phyloP scores from a whole-genome alignment of 192 early-diverging fungal genomes.

The Irineochytrium annulatum region DNA sequence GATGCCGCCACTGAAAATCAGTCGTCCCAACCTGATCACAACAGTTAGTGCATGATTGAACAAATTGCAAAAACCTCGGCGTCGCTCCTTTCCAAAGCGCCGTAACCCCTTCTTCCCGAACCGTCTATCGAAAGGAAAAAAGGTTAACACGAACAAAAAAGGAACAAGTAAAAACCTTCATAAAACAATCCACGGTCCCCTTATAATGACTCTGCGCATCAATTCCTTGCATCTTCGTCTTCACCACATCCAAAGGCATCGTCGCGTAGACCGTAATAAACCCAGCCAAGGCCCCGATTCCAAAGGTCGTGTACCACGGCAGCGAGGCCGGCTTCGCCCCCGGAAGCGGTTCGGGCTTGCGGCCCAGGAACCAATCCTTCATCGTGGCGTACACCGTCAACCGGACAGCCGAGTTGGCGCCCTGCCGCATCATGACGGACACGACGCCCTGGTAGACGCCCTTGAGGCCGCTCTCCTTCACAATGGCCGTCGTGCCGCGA shows the following conservation, averaged over 20 bases:
- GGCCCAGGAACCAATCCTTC: conserved; percentile 48
- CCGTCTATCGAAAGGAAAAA: no score
- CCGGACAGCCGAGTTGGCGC: conserved; percentile 91
- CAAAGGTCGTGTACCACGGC: conserved; percentile 51
- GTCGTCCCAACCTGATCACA: neutral
- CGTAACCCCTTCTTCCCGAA: conserved; percentile 68
- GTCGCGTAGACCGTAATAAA: conserved; percentile 92
- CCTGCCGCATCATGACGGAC: conserved; percentile 91
- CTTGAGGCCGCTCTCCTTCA: conserved; percentile 66
- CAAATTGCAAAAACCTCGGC: conserved; percentile 47
- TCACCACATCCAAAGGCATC: conserved; percentile 96
- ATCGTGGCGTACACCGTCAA: conserved; percentile 81
- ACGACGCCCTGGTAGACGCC: conserved; percentile 89
- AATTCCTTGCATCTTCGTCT: conserved; percentile 92
- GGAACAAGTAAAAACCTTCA: no score
- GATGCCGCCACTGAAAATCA: conserved; percentile 72
- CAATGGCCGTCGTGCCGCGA: conserved; percentile 67
- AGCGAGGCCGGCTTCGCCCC: neutral
- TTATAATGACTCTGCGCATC: conserved; percentile 65
- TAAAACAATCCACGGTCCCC: conserved; percentile 68
- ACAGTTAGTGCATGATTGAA: neutral
- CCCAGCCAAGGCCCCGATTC: conserved; percentile 79
- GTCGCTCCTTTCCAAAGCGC: conserved; percentile 97
- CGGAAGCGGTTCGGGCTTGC: conserved; percentile 1
- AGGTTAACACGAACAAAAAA: no score